phyloP scores from a whole-genome alignment of 2,329 filamentous ascomycete genomes.

The Hortaea sp. region DNA sequence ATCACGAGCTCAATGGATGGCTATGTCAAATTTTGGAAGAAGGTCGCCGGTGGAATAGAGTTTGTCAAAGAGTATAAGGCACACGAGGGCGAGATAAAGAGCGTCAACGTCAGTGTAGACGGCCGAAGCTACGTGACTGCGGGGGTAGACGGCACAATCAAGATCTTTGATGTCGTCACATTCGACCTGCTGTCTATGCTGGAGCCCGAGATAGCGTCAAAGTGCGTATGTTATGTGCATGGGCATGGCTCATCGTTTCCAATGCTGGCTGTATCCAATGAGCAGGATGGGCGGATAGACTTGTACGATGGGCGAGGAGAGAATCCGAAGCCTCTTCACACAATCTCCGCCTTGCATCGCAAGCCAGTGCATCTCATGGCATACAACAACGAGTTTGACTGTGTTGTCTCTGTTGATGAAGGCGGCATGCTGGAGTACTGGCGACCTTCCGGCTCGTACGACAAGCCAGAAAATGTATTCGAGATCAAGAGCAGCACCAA shows the following conservation, averaged over 20 bases:
- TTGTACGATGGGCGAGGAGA: conserved; percentile 89
- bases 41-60: conserved; percentile 72
- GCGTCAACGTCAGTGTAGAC: conserved; percentile 77
- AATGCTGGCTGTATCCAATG: conserved; percentile 72
- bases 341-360: conserved; percentile 68
- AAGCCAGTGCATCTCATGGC: conserved; percentile 73
- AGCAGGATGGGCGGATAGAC: conserved; percentile 59
- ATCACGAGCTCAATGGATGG: conserved; percentile 91
- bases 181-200: conserved; percentile 72
- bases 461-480: conserved; percentile 88
- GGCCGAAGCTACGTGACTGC: conserved; percentile 89
- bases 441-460: conserved; percentile 68
- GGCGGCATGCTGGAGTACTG: conserved; percentile 96
- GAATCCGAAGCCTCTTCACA: conserved; percentile 64
- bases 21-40: conserved; percentile 99
- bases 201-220: conserved; percentile 63
- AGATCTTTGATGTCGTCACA: conserved; percentile 61
- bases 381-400: conserved; percentile 82
- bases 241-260: conserved; percentile 78
- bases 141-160: conserved; percentile 66
- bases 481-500: conserved; percentile 88
- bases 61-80: conserved; percentile 98
- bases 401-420: conserved; percentile 81
- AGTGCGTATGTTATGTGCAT: conserved; percentile 86
- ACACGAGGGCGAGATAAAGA: conserved; percentile 73